These are phyloP conservation scores for Kluyveromyces sp. DNA, from an alignment of 1,139 yeast genomes.

Conservation along the genomic window DNA sequence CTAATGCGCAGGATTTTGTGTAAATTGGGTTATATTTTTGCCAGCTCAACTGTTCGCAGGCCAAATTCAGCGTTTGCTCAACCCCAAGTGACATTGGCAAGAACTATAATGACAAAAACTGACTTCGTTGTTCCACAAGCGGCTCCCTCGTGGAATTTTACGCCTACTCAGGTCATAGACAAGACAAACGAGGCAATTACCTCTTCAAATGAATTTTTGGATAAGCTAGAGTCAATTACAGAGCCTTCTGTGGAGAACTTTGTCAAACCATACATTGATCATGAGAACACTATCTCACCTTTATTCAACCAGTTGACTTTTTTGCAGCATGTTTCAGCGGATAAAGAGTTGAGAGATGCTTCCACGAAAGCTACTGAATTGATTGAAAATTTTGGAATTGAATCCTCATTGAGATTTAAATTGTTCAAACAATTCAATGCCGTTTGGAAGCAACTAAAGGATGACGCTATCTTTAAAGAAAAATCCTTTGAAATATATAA, in stretches of 20 bases:
- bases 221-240: slow-evolving; percentile 42
- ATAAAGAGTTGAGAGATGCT: slow-evolving; percentile 60
- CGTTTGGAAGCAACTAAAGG: slow-evolving; percentile 34
- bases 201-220: slow-evolving; percentile 42
- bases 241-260: slow-evolving; percentile 51
- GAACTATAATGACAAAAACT: slow-evolving; percentile 1
- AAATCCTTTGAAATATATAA: slow-evolving; percentile 50
- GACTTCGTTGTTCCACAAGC: slow-evolving; percentile 28
- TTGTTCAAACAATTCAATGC: slow-evolving; percentile 52
- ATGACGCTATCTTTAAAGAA: slow-evolving; percentile 23
- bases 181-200: slow-evolving; percentile 41
- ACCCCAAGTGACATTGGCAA: neutral
- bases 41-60: neutral
- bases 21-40: neutral
- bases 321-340: slow-evolving; percentile 60
- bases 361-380: slow-evolving; percentile 55
- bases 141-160: slow-evolving; percentile 56
- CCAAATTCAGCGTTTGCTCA: slow-evolving; percentile 9
- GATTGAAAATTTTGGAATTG: slow-evolving; percentile 51
- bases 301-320: slow-evolving; percentile 48
- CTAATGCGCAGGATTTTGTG: neutral
- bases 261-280: slow-evolving; percentile 43
- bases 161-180: slow-evolving; percentile 43
- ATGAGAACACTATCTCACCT: slow-evolving; percentile 42
- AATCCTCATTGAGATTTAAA: slow-evolving; percentile 59